phyloP scores from a whole-genome alignment of 2,329 filamentous ascomycete species.

The Talaromyces sp. region DNA sequence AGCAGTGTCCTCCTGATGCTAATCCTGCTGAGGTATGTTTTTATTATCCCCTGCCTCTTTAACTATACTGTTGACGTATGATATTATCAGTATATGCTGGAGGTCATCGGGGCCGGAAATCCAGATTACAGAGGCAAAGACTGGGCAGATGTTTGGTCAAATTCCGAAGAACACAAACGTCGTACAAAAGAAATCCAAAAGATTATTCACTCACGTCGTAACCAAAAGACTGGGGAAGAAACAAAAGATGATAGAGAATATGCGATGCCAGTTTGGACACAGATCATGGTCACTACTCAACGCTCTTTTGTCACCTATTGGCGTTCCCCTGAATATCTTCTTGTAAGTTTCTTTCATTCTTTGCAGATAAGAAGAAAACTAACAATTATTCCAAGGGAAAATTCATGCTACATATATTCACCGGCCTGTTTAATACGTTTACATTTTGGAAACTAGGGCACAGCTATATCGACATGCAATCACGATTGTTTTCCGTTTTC shows the following conservation, averaged over 20 bases:
- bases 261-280: constrained; percentile 54
- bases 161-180: constrained; percentile 45
- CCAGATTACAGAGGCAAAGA: constrained; percentile 57
- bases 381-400: constrained; percentile 45
- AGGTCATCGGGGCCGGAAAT: constrained; percentile 60
- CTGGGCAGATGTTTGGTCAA: constrained; percentile 58
- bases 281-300: constrained; percentile 51
- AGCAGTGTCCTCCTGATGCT: constrained; percentile 54
- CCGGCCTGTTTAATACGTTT: constrained; percentile 64
- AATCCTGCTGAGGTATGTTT: constrained; percentile 61
- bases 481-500: constrained; percentile 69
- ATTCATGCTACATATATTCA: constrained; percentile 57
- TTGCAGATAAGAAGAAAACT: not conserved
- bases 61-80: not conserved
- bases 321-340: constrained; percentile 58
- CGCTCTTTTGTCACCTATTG: constrained; percentile 61
- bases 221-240: constrained; percentile 31
- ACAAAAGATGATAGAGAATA: constrained; percentile 55
- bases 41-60: not conserved
- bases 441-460: constrained; percentile 62
- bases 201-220: constrained; percentile 45
- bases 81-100: constrained; percentile 69
- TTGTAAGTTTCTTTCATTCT: constrained; percentile 22
- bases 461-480: constrained; percentile 60
- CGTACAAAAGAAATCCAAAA: constrained; percentile 49